Conservation (phyloP, 352 stramenopile genomes). For the Phytopythium montanum region DNA sequence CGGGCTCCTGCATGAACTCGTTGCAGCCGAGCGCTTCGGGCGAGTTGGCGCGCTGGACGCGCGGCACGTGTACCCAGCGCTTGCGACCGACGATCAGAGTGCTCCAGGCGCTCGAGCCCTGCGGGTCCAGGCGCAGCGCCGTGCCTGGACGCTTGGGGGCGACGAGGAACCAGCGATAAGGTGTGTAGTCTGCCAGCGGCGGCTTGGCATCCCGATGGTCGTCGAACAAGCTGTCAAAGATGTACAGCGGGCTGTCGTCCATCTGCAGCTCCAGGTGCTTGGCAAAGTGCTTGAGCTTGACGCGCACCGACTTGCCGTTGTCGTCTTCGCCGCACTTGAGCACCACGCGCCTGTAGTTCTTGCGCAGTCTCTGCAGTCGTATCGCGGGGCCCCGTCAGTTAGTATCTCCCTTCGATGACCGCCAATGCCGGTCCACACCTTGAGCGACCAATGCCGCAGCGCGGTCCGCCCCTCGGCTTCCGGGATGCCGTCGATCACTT, state of each 20-base stretch:
- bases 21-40: slow-evolving; percentile 63
- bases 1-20: slow-evolving; percentile 88
- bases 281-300: slow-evolving; percentile 84
- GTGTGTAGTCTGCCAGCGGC: slow-evolving; percentile 79
- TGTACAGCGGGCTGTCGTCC: slow-evolving; percentile 93
- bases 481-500: slow-evolving; percentile 81
- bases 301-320: slow-evolving; percentile 66
- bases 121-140: slow-evolving; percentile 94
- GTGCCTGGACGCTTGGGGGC: slow-evolving; percentile 91
- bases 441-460: slow-evolving; percentile 69
- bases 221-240: slow-evolving; percentile 97
- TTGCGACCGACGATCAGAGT: slow-evolving; percentile 93
- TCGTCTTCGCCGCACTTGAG: slow-evolving; percentile 85
- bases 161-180: slow-evolving; percentile 96
- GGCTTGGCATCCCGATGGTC: slow-evolving; percentile 74
- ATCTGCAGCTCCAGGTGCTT: slow-evolving; percentile 70
- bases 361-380: slow-evolving; percentile 39
- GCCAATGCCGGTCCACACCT: slow-evolving; percentile 28
- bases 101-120: slow-evolving; percentile 97
- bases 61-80: slow-evolving; percentile 93
- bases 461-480: slow-evolving; percentile 73
- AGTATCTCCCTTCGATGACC: background rate
- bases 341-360: slow-evolving; percentile 72
- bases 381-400: background rate
- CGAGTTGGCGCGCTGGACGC: slow-evolving; percentile 76